Percentiles rank a stretch among this genome's conserved stretches.
Conservation (phyloP, 208 protist species). For the Acanthamoeba healyi region DNA sequence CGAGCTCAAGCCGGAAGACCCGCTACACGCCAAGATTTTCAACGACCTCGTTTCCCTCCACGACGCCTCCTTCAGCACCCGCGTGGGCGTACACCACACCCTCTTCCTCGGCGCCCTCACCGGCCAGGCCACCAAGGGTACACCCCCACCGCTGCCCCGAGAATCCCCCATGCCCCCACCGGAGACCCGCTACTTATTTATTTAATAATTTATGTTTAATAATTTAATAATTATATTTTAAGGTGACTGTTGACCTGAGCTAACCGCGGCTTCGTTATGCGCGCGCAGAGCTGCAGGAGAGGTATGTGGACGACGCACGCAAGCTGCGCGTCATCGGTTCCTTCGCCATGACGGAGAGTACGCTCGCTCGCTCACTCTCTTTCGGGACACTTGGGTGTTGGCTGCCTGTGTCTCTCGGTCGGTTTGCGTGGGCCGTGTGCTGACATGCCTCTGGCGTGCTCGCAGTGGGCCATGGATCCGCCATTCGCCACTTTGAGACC, state of each 20-base stretch:
- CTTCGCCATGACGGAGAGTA: slow-evolving; percentile 71
- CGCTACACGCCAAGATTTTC: background rate
- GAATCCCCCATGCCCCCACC: background rate
- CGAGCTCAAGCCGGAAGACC: slow-evolving; percentile 55
- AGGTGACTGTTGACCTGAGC: background rate
- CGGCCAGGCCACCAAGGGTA: slow-evolving; percentile 59
- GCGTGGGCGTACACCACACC: slow-evolving; percentile 44
- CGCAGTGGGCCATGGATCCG: slow-evolving; percentile 86
- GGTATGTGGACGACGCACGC: slow-evolving; percentile 24
- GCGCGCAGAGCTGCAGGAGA: background rate
- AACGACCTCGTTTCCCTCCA: slow-evolving; percentile 54
- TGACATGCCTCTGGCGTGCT: no score
- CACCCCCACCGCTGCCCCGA: background rate
- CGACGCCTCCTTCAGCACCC: slow-evolving; percentile 64
- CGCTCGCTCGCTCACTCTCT: background rate
- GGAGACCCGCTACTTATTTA: background rate
- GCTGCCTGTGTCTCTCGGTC: background rate
- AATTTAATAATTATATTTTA: background rate
- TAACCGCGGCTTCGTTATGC: background rate
- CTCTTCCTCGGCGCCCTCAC: slow-evolving; percentile 62
- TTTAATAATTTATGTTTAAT: background rate
- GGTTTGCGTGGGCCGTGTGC: background rate
- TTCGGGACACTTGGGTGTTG: background rate
- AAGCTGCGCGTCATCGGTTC: slow-evolving; percentile 61
- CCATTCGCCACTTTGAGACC: slow-evolving; percentile 87